These are phyloP conservation scores for Pyrenophora teres DNA, from an alignment of 2,329 filamentous ascomycete species.

Conservation along the genomic window DNA sequence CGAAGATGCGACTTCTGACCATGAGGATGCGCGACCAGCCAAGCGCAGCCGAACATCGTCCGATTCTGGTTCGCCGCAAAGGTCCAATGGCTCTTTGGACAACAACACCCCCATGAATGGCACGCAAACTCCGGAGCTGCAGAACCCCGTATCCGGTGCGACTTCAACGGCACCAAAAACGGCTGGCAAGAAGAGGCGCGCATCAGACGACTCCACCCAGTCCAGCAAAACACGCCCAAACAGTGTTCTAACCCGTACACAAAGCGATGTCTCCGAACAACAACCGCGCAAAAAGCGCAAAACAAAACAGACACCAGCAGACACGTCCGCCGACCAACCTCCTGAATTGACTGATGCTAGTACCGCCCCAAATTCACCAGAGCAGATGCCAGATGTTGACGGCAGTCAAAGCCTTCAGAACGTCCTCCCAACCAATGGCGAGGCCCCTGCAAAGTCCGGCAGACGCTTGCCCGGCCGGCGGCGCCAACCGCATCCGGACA, in stretches of 20 bases:
- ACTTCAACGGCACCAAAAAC: conserved; percentile 26
- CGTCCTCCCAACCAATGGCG: conserved; percentile 43
- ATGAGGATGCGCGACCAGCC: conserved; percentile 44
- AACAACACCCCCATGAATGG: conserved; percentile 38
- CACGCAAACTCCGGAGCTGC: conserved; percentile 32
- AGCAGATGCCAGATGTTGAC: conserved; percentile 42
- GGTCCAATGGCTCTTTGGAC: conserved; percentile 36
- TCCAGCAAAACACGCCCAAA: conserved; percentile 42
- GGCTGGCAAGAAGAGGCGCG: conserved; percentile 39
- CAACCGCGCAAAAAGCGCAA: conserved; percentile 45
- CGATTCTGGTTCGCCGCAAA: conserved; percentile 44
- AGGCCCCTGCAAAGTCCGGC: conserved; percentile 42
- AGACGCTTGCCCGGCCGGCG: conserved; percentile 51
- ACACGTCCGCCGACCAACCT: conserved; percentile 37
- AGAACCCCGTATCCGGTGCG: conserved; percentile 25
- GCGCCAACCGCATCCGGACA: conserved; percentile 53
- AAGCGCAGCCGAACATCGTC: conserved; percentile 47
- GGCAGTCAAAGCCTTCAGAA: conserved; percentile 40
- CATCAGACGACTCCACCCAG: conserved; percentile 39
- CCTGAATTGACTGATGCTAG: conserved; percentile 46
- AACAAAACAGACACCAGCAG: conserved; percentile 33
- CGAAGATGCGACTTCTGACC: conserved; percentile 34
- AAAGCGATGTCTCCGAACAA: conserved; percentile 44
- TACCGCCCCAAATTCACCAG: conserved; percentile 43
- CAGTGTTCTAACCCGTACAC: conserved; percentile 42